phyloP scores from a whole-genome alignment of 2,329 filamentous ascomycete genomes.

The Daldinia eschscholtzii region DNA sequence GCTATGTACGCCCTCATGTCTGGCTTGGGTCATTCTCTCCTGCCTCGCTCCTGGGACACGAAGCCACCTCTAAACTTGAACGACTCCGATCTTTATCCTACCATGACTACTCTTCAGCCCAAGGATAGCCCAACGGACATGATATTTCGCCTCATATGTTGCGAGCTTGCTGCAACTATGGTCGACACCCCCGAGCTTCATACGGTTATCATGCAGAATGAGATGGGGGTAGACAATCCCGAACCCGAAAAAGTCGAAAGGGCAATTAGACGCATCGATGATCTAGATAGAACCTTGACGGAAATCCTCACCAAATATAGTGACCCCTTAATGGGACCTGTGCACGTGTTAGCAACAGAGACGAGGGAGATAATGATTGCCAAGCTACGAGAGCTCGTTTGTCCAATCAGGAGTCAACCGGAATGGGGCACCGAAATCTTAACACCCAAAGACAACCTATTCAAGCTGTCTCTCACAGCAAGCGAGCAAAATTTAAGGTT shows the following conservation, averaged over 20 bases:
- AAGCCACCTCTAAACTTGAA: conserved; percentile 69
- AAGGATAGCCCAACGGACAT: conserved; percentile 72
- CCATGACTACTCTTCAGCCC: conserved; percentile 63
- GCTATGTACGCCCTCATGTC: conserved; percentile 69
- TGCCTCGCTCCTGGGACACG: conserved; percentile 68
- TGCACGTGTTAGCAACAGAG: conserved; percentile 64
- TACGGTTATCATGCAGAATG: conserved; percentile 61
- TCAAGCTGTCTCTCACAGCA: conserved; percentile 65
- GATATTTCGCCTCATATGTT: conserved; percentile 67
- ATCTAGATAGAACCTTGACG: conserved; percentile 59
- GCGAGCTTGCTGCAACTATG: conserved; percentile 65
- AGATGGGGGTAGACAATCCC: conserved; percentile 51
- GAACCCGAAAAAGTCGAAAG: conserved; percentile 54
- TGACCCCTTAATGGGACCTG: conserved; percentile 64
- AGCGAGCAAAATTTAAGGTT: conserved; percentile 62
- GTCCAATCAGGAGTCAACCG: conserved; percentile 61
- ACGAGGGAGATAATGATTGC: conserved; percentile 62
- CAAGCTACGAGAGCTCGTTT: conserved; percentile 64
- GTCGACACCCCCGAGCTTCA: conserved; percentile 64
- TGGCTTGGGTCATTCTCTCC: conserved; percentile 66
- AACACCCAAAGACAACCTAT: conserved; percentile 65
- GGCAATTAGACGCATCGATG: conserved; percentile 58
- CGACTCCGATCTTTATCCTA: conserved; percentile 69
- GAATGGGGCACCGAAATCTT: conserved; percentile 65
- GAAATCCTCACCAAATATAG: conserved; percentile 64